Percentiles rank a stretch among this genome's conserved stretches.
These are phyloP conservation scores for Ampelocalamus luodianensis DNA, from an alignment of 176 grass and related monocot species.

Conservation along the genomic window DNA sequence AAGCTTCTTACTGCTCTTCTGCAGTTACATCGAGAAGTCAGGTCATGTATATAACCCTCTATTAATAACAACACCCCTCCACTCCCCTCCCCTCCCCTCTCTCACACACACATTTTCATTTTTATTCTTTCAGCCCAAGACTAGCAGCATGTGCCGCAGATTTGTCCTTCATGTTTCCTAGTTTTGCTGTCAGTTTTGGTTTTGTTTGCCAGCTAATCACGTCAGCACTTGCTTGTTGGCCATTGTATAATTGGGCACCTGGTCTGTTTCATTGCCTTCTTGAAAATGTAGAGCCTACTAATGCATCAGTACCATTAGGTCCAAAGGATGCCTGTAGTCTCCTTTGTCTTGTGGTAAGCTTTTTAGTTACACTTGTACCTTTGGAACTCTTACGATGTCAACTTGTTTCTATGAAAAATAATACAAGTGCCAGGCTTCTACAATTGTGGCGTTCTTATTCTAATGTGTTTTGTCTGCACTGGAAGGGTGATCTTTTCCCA, in stretches of 20 bases:
- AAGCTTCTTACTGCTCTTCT: constrained; percentile 90
- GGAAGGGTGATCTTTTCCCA: constrained; percentile 90
- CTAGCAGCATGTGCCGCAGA: constrained; percentile 87
- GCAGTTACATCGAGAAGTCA: constrained; percentile 89
- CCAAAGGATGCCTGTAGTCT: constrained; percentile 94
- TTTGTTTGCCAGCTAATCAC: constrained; percentile 95
- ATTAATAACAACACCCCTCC: constrained; percentile 3
- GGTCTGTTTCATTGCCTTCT: constrained; percentile 91
- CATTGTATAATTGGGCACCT: constrained; percentile 86
- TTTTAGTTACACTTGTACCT: constrained; percentile 43
- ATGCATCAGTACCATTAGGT: constrained; percentile 66
- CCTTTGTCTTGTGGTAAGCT: constrained; percentile 88
- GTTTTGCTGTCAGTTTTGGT: constrained; percentile 73
- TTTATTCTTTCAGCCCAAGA: constrained; percentile 69
- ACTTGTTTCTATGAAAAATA: background rate
- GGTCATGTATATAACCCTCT: constrained; percentile 58
- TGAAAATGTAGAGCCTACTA: constrained; percentile 79
- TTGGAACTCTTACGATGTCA: constrained; percentile 17
- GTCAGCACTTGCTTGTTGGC: constrained; percentile 91
- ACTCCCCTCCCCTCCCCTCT: background rate
- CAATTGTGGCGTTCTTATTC: background rate
- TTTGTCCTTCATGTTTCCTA: constrained; percentile 80
- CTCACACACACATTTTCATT: constrained; percentile 27
- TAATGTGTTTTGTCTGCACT: constrained; percentile 48
- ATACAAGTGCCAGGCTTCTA: constrained; percentile 14